Conservation (phyloP, 345 rosid species). For the Eucalyptus tenuipes region DNA sequence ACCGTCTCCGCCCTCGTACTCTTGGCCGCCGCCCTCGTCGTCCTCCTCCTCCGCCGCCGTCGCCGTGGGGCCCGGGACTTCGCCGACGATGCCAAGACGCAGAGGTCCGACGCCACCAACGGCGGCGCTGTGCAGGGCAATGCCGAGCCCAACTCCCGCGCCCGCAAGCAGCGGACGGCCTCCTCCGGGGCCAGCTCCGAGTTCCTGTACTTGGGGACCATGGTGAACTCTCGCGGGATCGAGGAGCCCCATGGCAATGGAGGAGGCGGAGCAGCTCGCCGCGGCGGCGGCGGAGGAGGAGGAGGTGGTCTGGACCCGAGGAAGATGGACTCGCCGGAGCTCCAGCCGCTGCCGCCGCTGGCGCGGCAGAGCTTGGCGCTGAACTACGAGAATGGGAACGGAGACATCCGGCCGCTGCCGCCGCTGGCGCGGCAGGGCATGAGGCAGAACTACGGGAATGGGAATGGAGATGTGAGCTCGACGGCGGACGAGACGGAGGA, state of each 20-base stretch:
- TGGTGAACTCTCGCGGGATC: constrained; percentile 15
- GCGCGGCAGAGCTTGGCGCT: constrained; percentile 33
- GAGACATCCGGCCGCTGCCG: constrained; percentile 33
- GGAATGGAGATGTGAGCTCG: constrained; percentile 23
- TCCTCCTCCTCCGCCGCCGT: constrained; percentile 36
- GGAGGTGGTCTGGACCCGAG: constrained; percentile 25
- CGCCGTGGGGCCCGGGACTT: constrained; percentile 3
- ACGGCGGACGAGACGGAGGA: constrained; percentile 65
- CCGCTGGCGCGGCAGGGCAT: constrained; percentile 52
- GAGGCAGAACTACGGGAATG: constrained; percentile 16
- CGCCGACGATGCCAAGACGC: constrained; percentile 35
- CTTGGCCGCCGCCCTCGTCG: constrained; percentile 26
- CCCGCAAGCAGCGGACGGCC: constrained; percentile 25
- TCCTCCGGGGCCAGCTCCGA: constrained; percentile 58
- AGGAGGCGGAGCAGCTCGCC: neutral
- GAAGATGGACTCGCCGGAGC: constrained; percentile 87
- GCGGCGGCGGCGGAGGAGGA: neutral
- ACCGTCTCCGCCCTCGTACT: constrained; percentile 31
- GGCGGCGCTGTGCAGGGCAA: neutral
- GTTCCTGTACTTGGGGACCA: constrained; percentile 76
- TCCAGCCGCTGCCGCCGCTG: constrained; percentile 86
- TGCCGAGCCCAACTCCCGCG: neutral
- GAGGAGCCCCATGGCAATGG: neutral
- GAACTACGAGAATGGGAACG: constrained; percentile 11
- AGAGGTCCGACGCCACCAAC: constrained; percentile 19